These are phyloP conservation scores for Scedosporium dehoogii DNA, from an alignment of 2,329 filamentous ascomycete genomes.

Conservation along the genomic window DNA sequence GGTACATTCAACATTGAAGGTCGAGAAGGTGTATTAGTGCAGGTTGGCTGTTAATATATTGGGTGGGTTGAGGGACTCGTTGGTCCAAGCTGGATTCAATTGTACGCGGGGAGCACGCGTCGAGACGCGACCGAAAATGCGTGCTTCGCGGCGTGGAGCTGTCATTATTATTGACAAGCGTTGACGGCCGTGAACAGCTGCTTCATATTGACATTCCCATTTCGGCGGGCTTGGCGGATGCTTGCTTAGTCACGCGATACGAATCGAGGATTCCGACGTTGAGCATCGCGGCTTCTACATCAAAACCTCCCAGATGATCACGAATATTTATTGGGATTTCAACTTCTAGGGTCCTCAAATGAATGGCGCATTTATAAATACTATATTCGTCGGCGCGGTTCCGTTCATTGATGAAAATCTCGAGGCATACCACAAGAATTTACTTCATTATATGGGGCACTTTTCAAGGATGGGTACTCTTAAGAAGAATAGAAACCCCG, in stretches of 20 bases:
- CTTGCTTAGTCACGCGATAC: not conserved
- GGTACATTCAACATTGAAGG: not conserved
- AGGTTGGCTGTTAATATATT: not conserved
- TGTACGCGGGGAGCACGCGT: not conserved
- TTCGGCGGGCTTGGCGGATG: not conserved
- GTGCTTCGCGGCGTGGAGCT: not conserved
- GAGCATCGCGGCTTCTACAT: not conserved
- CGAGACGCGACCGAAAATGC: not conserved
- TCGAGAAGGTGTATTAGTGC: not conserved
- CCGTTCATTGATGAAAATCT: too few species aligned
- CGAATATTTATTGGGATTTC: too few species aligned
- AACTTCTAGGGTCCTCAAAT: too few species aligned
- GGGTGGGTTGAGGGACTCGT: not conserved
- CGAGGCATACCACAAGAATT: too few species aligned
- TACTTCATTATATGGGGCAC: too few species aligned
- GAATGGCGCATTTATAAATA: too few species aligned
- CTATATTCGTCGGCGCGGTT: too few species aligned
- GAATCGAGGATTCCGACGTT: not conserved
- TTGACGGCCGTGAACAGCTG: not conserved
- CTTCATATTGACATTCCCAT: not conserved
- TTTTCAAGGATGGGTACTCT: too few species aligned
- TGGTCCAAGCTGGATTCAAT: not conserved
- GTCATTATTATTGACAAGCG: not conserved
- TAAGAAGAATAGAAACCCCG: too few species aligned
- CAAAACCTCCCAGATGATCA: too few species aligned